These are phyloP conservation scores for Debaryomyces psychrophilus DNA, from an alignment of 1,139 yeast genomes.

Conservation along the genomic window DNA sequence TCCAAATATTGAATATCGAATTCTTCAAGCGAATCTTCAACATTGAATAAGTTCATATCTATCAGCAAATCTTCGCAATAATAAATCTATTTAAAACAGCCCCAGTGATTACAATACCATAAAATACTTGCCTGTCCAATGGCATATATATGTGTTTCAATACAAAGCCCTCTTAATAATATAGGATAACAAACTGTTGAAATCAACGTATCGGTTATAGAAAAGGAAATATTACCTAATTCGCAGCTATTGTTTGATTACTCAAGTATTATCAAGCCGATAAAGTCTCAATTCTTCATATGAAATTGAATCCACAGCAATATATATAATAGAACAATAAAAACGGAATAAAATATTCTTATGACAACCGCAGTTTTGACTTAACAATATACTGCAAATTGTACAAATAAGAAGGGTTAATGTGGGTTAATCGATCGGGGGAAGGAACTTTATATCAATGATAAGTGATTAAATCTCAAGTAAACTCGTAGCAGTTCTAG, in stretches of 20 bases:
- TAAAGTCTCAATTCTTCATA: not conserved
- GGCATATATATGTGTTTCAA: not conserved
- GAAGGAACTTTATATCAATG: not conserved
- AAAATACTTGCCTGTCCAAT: not conserved
- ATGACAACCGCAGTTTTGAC: constrained; percentile 1
- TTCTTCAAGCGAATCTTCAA: constrained; percentile 28
- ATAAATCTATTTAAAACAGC: not conserved
- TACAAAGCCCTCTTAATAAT: not conserved
- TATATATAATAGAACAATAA: constrained; percentile 7
- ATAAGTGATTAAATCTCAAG: not conserved
- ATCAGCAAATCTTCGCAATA: not conserved
- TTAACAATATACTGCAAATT: not conserved
- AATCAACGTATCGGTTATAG: not conserved
- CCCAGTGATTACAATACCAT: not conserved
- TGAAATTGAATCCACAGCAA: not conserved
- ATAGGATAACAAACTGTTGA: not conserved
- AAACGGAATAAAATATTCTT: constrained; percentile 1
- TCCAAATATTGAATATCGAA: constrained; percentile 24
- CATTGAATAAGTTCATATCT: constrained; percentile 13
- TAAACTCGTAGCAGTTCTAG: not conserved
- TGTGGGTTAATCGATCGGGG: not conserved
- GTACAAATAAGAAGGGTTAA: constrained; percentile 3
- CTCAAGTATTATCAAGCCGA: not conserved
- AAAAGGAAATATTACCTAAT: constrained; percentile 4
- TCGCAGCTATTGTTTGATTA: constrained; percentile 6